These are phyloP conservation scores for Yamadazyma nakazawae DNA, from an alignment of 805 yeast species.

Conservation along the genomic window DNA sequence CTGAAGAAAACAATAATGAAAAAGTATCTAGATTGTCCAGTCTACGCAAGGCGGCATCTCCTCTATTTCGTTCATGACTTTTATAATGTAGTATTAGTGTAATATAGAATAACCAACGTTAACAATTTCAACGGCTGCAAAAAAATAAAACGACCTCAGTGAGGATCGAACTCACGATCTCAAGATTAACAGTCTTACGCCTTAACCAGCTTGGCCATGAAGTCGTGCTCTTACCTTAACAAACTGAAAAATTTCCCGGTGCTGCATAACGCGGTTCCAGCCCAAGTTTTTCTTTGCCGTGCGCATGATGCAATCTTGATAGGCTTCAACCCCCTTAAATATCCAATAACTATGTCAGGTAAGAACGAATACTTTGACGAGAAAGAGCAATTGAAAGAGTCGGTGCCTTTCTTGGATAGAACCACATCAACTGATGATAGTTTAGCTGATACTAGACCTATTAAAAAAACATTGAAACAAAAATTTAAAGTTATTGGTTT, in stretches of 20 bases:
- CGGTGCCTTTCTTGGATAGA: not conserved
- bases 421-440: not conserved
- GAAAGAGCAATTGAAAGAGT: not conserved
- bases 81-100: not conserved
- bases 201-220: conserved; percentile 51
- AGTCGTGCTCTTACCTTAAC: conserved; percentile 13
- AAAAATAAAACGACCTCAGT: conserved; percentile 38
- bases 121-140: too few species aligned
- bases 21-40: not conserved
- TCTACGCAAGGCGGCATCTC: conserved; percentile 1
- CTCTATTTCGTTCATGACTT: not conserved
- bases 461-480: too few species aligned
- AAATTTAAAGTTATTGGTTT: too few species aligned
- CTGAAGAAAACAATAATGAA: not conserved
- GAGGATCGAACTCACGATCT: conserved; percentile 51
- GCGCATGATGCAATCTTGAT: too few species aligned
- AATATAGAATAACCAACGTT: not conserved
- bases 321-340: too few species aligned
- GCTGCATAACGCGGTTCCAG: too few species aligned
- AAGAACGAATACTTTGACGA: not conserved
- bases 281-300: too few species aligned
- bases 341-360: not conserved
- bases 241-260: too few species aligned
- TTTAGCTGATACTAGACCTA: not conserved
- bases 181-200: conserved; percentile 50